Conservation (phyloP, 2,329 filamentous ascomycete genomes). For the Neopestalotiopsis sp. region DNA sequence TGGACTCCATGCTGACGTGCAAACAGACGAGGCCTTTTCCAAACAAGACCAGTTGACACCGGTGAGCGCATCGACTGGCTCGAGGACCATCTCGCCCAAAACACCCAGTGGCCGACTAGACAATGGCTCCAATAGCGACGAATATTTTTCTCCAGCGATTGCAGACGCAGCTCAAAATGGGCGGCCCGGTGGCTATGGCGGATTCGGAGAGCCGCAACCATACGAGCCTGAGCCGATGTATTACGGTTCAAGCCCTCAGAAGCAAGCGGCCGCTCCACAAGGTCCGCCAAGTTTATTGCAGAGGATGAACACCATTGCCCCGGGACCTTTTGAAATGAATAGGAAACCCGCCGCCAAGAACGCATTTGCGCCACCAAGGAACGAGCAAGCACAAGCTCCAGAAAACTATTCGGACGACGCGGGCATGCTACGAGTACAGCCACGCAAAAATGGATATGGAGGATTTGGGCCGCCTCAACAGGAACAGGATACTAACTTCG, state of each 20-base stretch:
- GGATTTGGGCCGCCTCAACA: constrained; percentile 58
- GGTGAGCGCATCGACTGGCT: constrained; percentile 64
- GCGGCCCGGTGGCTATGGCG: constrained; percentile 56
- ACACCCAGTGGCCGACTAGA: constrained; percentile 55
- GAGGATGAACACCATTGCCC: constrained; percentile 69
- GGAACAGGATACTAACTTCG: constrained; percentile 40
- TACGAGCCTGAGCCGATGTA: constrained; percentile 48
- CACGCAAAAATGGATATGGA: constrained; percentile 59
- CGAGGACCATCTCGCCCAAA: constrained; percentile 67
- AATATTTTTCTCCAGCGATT: constrained; percentile 53
- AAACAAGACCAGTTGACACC: constrained; percentile 67
- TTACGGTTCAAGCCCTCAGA: constrained; percentile 51
- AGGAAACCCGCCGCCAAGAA: constrained; percentile 41
- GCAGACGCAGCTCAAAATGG: constrained; percentile 46
- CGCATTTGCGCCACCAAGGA: constrained; percentile 37
- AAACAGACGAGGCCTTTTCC: constrained; percentile 58
- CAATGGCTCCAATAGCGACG: constrained; percentile 48
- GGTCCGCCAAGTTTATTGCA: constrained; percentile 51
- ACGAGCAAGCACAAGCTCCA: constrained; percentile 29
- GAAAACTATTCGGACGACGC: constrained; percentile 30
- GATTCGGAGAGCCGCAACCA: constrained; percentile 46
- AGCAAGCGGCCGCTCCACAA: constrained; percentile 29
- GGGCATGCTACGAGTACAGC: constrained; percentile 42
- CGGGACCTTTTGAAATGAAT: constrained; percentile 67
- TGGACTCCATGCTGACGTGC: neutral